These are phyloP conservation scores for Chaetomium cochliodes DNA, from an alignment of 495 filamentous ascomycete genomes.

Conservation along the genomic window DNA sequence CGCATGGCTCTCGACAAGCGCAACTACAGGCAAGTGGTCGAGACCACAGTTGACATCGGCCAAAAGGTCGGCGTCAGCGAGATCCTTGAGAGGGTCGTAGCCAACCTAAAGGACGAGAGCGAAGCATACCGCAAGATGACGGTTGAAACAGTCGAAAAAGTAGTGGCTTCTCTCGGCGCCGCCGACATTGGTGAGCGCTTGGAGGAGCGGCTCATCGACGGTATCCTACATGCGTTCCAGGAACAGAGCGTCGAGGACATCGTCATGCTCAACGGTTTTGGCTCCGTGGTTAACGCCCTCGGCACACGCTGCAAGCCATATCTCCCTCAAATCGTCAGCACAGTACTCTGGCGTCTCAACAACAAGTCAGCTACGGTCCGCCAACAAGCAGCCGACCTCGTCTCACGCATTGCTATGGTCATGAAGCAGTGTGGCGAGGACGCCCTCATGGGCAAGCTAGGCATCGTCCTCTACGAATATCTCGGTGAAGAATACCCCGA, in stretches of 20 bases:
- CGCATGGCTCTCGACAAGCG: constrained; percentile 96
- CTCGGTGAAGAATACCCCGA: constrained; percentile 99
- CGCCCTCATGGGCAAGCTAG: constrained; percentile 90
- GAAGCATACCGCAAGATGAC: constrained; percentile 99
- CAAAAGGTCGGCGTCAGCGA: constrained; percentile 96
- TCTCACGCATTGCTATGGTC: constrained; percentile 94
- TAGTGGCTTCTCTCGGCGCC: constrained; percentile 86
- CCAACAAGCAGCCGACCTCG: constrained; percentile 94
- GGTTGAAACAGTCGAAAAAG: constrained; percentile 93
- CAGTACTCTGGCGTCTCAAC: constrained; percentile 96
- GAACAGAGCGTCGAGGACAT: constrained; percentile 97
- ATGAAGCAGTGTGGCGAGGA: constrained; percentile 99
- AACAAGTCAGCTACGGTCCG: constrained; percentile 95
- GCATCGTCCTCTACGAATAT: constrained; percentile 96
- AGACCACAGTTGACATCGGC: constrained; percentile 95
- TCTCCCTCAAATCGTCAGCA: constrained; percentile 91
- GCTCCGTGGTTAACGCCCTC: constrained; percentile 93
- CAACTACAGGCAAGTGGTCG: constrained; percentile 95
- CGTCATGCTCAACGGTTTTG: constrained; percentile 97
- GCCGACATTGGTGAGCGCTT: constrained; percentile 90
- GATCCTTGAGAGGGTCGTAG: constrained; percentile 89
- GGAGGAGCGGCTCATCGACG: constrained; percentile 91
- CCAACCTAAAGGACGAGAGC: constrained; percentile 95
- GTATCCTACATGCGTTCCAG: constrained; percentile 96
- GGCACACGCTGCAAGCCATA: constrained; percentile 94